Base-by-base conservation (phyloP, 2,329 filamentous ascomycete species). In the Seiridium cupressi region DNA sequence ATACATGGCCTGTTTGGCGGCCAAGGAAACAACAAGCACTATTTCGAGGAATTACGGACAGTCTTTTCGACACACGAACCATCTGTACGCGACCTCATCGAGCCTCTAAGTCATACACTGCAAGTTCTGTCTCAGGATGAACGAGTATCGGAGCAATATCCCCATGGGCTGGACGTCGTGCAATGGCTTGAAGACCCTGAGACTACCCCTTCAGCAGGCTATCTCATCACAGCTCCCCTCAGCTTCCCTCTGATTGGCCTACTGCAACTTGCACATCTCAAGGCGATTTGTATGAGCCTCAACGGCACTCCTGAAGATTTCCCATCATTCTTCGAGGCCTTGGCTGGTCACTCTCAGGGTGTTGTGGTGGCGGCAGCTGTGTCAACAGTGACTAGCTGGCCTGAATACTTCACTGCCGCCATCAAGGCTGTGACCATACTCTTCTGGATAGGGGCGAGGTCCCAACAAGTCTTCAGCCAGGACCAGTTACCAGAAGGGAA, bases 241-340 rank as follows among this genome's bases (percentile, higher is more conserved):
- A 77, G 75, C 64, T 72, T 76, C 48, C 75, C 76, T 1, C 53
- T 77, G 5, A 76, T 76, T 26, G 75, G 73, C 0, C 62, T 76
- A 10, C 55, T 74, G 8, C 69, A 72, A 51, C 67, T 77, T 5
- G 59, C 49, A 4, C 44, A 53, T 2, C 11, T 58, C 6, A 55
- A 61, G 3, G 44, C 59, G 10, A 51, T 31, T 63, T 71, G 26
- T 65, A 69, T 60, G 73, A 72, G 62, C 53, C 35, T 66, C 67
- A 49, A 63, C 48, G 55, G 71, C 6, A 62, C 66, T 13, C 49
- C 51, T 13, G 42, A 34, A 10, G 51, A 59, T n/a, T 42, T 60
- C 32, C 44, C 51, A 3, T 31, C 13, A 5, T 10, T 61, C 13
- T 61, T 61, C 51, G 40, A 60, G 6, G 60, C 66, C 4, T 60